Conservation (phyloP, 345 rosid species). For the Theobroma cacao region DNA sequence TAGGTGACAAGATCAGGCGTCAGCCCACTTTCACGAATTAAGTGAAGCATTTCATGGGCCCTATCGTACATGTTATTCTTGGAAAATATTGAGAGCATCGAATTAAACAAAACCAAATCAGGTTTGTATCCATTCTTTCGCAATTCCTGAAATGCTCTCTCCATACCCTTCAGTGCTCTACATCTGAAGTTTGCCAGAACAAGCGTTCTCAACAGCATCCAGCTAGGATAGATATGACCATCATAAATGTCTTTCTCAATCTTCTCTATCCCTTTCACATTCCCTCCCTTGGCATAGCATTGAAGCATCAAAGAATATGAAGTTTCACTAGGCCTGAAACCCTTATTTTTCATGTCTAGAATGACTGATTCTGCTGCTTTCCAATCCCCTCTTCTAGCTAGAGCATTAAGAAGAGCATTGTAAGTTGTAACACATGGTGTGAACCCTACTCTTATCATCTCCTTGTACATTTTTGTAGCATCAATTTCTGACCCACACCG, state of each 20-base stretch:
- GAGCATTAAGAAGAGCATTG: conserved; percentile 82
- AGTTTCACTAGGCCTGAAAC: conserved; percentile 74
- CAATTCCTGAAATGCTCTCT: conserved; percentile 62
- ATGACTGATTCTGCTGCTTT: conserved; percentile 69
- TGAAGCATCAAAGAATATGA: conserved; percentile 73
- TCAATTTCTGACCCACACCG: conserved; percentile 69
- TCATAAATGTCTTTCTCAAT: conserved; percentile 60
- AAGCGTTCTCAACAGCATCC: conserved; percentile 87
- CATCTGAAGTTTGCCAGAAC: conserved; percentile 70
- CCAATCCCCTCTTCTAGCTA: conserved; percentile 84
- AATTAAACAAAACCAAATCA: conserved; percentile 76
- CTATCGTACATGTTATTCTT: conserved; percentile 62
- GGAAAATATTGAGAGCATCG: conserved; percentile 72
- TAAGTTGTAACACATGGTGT: conserved; percentile 72
- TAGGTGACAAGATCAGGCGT: conserved; percentile 78
- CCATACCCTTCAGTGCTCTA: conserved; percentile 58
- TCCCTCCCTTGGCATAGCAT: conserved; percentile 76
- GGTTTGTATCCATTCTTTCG: conserved; percentile 65
- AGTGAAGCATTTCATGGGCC: conserved; percentile 52
- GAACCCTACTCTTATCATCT: conserved; percentile 80
- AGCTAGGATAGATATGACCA: conserved; percentile 79
- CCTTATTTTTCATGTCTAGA: conserved; percentile 70
- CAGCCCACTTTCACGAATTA: conserved; percentile 55
- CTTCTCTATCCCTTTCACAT: conserved; percentile 59
- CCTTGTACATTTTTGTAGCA: conserved; percentile 65